These are phyloP conservation scores for Colletotrichum gloeosporioides DNA, from an alignment of 2,329 filamentous ascomycete genomes.

Conservation along the genomic window DNA sequence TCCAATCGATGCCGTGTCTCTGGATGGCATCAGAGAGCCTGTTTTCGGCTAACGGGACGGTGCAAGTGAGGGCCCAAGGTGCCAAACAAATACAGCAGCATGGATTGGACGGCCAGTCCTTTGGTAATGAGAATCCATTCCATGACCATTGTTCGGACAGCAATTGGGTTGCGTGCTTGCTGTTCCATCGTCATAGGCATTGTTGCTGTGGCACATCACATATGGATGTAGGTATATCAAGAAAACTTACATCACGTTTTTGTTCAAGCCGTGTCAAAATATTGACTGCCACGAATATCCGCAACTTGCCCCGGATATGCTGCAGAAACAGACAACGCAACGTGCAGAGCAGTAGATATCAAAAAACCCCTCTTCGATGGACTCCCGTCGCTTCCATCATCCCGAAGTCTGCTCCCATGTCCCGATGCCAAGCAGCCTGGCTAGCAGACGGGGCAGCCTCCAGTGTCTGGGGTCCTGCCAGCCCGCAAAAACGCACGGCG, in stretches of 20 bases:
- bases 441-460: neutral
- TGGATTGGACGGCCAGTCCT: neutral
- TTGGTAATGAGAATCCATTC: conserved; percentile 14
- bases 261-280: neutral
- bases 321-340: neutral
- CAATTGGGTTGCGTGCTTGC: neutral
- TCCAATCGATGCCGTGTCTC: neutral
- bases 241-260: neutral
- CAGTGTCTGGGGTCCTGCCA: conserved; percentile 3
- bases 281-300: neutral
- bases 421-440: conserved; percentile 4
- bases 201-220: neutral
- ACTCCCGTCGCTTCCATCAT: neutral
- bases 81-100: neutral
- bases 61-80: neutral
- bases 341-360: neutral
- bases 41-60: neutral
- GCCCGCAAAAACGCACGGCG: neutral
- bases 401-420: conserved; percentile 12
- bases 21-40: conserved; percentile 3
- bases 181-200: neutral
- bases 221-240: neutral
- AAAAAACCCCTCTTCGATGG: neutral
- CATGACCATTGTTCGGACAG: neutral
- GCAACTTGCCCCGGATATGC: neutral